These are phyloP conservation scores for Bruguiera hainesii DNA, from an alignment of 441 rosid genomes.

Conservation along the genomic window DNA sequence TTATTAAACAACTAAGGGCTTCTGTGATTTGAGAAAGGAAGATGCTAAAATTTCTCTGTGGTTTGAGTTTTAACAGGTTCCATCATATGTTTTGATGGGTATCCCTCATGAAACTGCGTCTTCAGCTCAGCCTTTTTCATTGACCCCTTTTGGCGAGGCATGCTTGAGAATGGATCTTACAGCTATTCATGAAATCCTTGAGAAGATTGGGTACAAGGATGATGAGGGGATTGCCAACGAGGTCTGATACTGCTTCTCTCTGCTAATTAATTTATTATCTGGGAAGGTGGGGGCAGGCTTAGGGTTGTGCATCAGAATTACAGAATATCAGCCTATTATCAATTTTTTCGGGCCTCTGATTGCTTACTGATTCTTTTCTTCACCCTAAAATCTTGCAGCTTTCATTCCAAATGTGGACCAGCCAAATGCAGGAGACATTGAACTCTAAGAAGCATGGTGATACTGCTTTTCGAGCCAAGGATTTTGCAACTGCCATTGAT, in stretches of 20 bases:
- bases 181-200: slow-evolving; percentile 80
- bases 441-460: slow-evolving; percentile 88
- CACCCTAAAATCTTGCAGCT: slow-evolving; percentile 46
- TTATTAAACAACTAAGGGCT: too few relatives aligned
- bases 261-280: not conserved
- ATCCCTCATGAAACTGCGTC: slow-evolving; percentile 56
- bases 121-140: slow-evolving; percentile 36
- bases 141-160: slow-evolving; percentile 87
- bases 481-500: slow-evolving; percentile 62
- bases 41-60: not conserved
- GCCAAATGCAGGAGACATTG: slow-evolving; percentile 84
- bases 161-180: slow-evolving; percentile 81
- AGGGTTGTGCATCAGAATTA: not conserved
- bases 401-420: slow-evolving; percentile 87
- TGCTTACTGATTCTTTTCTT: not conserved
- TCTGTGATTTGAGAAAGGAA: too few relatives aligned
- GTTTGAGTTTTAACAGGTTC: slow-evolving; percentile 46
- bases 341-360: not conserved
- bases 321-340: not conserved
- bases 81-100: slow-evolving; percentile 71
- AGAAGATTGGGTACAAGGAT: slow-evolving; percentile 78
- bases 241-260: slow-evolving; percentile 32
- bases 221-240: slow-evolving; percentile 86
- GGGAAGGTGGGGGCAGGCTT: too few relatives aligned
- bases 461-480: slow-evolving; percentile 76